Base-by-base conservation (phyloP, 345 rosid genomes). In the Zanthoxylum bungeanum region DNA sequence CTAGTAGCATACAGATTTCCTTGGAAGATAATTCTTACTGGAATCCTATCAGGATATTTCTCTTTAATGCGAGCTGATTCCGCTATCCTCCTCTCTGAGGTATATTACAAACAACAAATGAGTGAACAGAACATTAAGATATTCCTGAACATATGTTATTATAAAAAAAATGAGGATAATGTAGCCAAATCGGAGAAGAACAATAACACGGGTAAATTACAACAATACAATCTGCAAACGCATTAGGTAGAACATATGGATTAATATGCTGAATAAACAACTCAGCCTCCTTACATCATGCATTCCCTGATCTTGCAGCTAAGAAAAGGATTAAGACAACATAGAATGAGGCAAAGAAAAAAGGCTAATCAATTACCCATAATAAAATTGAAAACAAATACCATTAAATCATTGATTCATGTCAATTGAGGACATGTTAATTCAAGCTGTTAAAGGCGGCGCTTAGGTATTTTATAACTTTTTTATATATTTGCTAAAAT, bases 1-100 rank as follows among this genome's bases (percentile, higher is more conserved):
- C 28, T 5, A 22, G 60, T 60, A 9, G 21, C 28, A 17, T 24
- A 56, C 24, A 27, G 47, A 10, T 2, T 53, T 8, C 6, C 28
- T 6, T 65, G 10, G 68, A 17, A 67, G 36, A 60, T 27, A 57
- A 12, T 27, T 61, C 83, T 80, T 81, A 95, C 98, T 0, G 99
- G 98, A 60, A 95, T 80, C 85, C 99, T 88, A 44, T 95, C 99
- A 10, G 96, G 91, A 76, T 92, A 92, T 74, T 90, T 95, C 81
- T 88, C 91, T 73, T 93, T 87, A 74, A 92, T 89, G 60, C 97
- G 93, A 40, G 83, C 19, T 64, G 97, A 86, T 84, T 95, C 99
- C 28, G 87, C 86, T 72, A 80, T 87, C 78, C 99, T 89, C 83
- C 86, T 84, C 84, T 95, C 99, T 89, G 83, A 58, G 37, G 44